Percentiles rank a stretch among this genome's conserved stretches.
Evolutionary conservation across 2,329 filamentous ascomycete genomes (phyloP).

Genomic region (Fusarium liriodendri): DNA sequence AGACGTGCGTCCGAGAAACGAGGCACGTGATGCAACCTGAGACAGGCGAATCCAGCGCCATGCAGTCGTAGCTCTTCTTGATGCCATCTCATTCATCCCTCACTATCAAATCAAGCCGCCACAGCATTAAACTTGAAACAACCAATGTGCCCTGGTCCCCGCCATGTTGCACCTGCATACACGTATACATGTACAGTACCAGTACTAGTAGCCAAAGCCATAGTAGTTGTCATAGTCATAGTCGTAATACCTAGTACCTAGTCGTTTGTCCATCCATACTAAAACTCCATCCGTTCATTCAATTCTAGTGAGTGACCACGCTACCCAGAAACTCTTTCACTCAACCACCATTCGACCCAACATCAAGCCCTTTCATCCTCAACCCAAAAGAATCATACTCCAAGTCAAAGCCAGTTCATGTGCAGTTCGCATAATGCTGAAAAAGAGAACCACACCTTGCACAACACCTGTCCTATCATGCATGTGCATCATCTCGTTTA

Average conservation of each 20-base stretch:
- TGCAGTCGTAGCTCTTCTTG: constrained; percentile 8
- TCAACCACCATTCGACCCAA: background rate
- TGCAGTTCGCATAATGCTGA: constrained; percentile 21
- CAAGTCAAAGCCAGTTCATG: constrained; percentile 2
- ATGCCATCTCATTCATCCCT: background rate
- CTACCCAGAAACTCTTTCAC: background rate
- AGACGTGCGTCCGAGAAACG: constrained; percentile 1
- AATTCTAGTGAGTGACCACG: constrained; percentile 18
- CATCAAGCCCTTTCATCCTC: background rate
- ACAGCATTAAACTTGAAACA: background rate
- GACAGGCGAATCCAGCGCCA: constrained; percentile 12
- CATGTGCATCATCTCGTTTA: background rate
- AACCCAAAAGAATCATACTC: constrained; percentile 1
- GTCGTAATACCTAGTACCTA: background rate
- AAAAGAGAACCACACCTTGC: constrained; percentile 16
- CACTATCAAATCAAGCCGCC: constrained; percentile 4
- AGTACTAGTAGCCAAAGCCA: background rate
- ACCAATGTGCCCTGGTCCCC: background rate
- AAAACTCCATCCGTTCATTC: background rate
- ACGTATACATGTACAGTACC: background rate
- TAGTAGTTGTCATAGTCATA: background rate
- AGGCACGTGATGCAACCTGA: constrained; percentile 27
- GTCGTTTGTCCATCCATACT: background rate
- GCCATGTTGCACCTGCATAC: background rate
- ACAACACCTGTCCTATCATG: constrained; percentile 19